These are phyloP conservation scores for Candida sojae DNA, from an alignment of 1,139 yeast genomes.

Conservation along the genomic window DNA sequence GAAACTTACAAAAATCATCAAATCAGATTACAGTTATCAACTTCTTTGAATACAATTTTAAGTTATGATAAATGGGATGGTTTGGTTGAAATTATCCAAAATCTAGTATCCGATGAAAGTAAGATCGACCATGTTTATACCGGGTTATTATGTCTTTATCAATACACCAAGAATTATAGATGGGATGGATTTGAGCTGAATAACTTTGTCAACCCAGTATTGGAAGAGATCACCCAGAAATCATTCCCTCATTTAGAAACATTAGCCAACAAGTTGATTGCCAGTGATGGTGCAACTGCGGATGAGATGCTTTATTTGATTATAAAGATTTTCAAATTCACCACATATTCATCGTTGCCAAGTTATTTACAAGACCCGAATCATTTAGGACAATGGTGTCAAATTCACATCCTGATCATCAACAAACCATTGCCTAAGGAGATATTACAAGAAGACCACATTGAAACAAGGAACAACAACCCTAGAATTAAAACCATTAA, in stretches of 20 bases:
- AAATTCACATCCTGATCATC: slow-evolving; percentile 55
- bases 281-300: slow-evolving; percentile 30
- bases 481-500: slow-evolving; percentile 64
- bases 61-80: slow-evolving; percentile 49
- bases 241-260: slow-evolving; percentile 59
- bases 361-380: slow-evolving; percentile 53
- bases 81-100: slow-evolving; percentile 33
- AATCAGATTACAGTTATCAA: slow-evolving; percentile 41
- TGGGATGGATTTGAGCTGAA: slow-evolving; percentile 51
- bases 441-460: slow-evolving; percentile 37
- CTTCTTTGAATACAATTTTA: slow-evolving; percentile 46
- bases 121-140: slow-evolving; percentile 56
- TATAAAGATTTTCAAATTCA: slow-evolving; percentile 64
- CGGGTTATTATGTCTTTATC: slow-evolving; percentile 57
- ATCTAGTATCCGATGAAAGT: slow-evolving; percentile 43
- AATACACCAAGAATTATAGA: slow-evolving; percentile 59
- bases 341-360: slow-evolving; percentile 59
- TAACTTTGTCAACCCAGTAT: slow-evolving; percentile 42
- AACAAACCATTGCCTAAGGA: slow-evolving; percentile 42
- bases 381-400: slow-evolving; percentile 65
- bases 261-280: slow-evolving; percentile 44
- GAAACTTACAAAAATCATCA: slow-evolving; percentile 35
- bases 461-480: slow-evolving; percentile 35
- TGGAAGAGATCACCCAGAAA: slow-evolving; percentile 48
- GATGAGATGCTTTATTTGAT: slow-evolving; percentile 63